Percentiles rank a stretch among this genome's conserved stretches.
These are phyloP conservation scores for Beauveria medogensis DNA, from an alignment of 2,329 filamentous ascomycete species.

Conservation along the genomic window DNA sequence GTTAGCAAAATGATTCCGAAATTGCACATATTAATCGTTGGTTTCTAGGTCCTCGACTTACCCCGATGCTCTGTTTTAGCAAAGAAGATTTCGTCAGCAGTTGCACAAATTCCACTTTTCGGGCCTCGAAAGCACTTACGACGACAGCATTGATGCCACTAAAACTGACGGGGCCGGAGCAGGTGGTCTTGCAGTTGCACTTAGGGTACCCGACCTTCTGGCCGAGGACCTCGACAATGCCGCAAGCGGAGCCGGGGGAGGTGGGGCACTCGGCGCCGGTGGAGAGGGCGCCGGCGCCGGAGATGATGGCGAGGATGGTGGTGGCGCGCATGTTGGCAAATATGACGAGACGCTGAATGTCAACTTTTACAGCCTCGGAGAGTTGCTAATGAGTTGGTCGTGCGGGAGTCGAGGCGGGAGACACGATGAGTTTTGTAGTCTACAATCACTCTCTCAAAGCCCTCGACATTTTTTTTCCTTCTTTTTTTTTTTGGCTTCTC, in stretches of 20 bases:
- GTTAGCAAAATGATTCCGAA: slow-evolving; percentile 2
- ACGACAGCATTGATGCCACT: background rate
- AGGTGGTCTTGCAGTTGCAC: slow-evolving; percentile 1
- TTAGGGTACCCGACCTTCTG: slow-evolving; percentile 2
- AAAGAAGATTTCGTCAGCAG: background rate
- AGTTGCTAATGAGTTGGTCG: background rate
- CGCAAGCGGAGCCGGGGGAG: slow-evolving; percentile 8
- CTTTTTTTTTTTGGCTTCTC: background rate
- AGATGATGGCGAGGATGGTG: slow-evolving; percentile 7
- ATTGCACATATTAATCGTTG: background rate
- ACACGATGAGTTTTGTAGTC: background rate
- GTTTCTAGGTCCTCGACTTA: background rate
- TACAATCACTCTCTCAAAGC: background rate
- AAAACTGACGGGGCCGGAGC: background rate
- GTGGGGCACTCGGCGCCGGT: slow-evolving; percentile 8
- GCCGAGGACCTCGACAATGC: background rate
- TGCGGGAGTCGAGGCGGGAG: background rate
- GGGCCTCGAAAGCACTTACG: background rate
- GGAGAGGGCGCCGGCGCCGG: slow-evolving; percentile 6
- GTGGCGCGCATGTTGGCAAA: slow-evolving; percentile 2
- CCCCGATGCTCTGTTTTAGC: slow-evolving; percentile 2
- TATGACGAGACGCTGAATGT: background rate
- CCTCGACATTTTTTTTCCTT: too few species aligned
- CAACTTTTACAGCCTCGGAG: background rate
- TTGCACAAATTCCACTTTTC: background rate